Evolutionary conservation across 2,329 filamentous ascomycete species (phyloP).

Genomic region (Ceratocystis cacaofunesta): DNA sequence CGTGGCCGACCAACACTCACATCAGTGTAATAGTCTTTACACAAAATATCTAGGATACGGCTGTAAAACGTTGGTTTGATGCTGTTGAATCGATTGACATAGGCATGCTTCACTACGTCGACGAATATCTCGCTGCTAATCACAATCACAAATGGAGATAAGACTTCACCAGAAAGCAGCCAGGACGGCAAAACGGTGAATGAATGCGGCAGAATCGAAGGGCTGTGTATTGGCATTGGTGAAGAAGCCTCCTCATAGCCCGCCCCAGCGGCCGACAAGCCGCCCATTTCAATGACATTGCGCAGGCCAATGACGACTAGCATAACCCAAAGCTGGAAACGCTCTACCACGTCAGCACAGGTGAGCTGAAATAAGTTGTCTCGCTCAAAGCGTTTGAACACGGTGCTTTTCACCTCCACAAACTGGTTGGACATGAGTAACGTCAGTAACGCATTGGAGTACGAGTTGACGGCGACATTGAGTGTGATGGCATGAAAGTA

Average conservation of each 20-base stretch:
- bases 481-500: constrained; percentile 97
- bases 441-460: constrained; percentile 87
- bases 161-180: constrained; percentile 62
- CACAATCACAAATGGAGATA: constrained; percentile 86
- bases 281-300: constrained; percentile 90
- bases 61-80: constrained; percentile 81
- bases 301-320: constrained; percentile 88
- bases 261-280: constrained; percentile 47
- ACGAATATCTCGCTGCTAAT: constrained; percentile 93
- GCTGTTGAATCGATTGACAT: constrained; percentile 98
- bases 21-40: constrained; percentile 96
- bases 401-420: constrained; percentile 94
- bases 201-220: constrained; percentile 71
- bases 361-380: constrained; percentile 94
- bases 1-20: constrained; percentile 30
- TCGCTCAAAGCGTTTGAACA: constrained; percentile 98
- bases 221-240: constrained; percentile 45
- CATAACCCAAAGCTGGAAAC: constrained; percentile 97
- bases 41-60: constrained; percentile 80
- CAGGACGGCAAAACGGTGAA: constrained; percentile 81
- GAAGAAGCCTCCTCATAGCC: constrained; percentile 1
- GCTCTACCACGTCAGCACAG: constrained; percentile 90
- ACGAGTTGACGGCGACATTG: constrained; percentile 96
- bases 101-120: constrained; percentile 92
- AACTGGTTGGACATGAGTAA: constrained; percentile 94